Conservation (phyloP, 192 early-diverging fungal genomes). For the Gamsiella multidivaricata region DNA sequence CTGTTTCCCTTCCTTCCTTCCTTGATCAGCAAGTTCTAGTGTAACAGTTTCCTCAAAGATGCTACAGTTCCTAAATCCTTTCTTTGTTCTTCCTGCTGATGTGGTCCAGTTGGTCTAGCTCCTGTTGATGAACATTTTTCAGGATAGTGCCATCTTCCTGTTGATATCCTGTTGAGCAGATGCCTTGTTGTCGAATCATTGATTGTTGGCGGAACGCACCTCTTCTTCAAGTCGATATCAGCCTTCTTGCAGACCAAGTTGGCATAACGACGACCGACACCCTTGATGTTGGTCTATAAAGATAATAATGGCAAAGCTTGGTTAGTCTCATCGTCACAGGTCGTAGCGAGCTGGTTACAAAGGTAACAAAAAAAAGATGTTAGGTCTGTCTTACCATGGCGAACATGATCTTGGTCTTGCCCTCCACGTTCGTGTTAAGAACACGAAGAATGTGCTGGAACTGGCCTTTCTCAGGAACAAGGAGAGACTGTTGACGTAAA, state of each 20-base stretch:
- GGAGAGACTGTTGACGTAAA: constrained; percentile 75
- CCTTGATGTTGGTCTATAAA: constrained; percentile 88
- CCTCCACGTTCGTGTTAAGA: constrained; percentile 99
- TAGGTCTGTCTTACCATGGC: constrained; percentile 68
- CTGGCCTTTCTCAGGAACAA: constrained; percentile 89
- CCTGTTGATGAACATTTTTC: no score
- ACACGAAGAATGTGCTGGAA: constrained; percentile 99
- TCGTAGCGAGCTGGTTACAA: no score
- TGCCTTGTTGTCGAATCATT: neutral
- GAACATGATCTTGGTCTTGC: constrained; percentile 94
- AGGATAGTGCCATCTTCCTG: no score
- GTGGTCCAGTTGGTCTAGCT: no score
- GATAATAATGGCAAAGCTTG: no score
- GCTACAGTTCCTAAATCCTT: no score
- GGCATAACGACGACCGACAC: constrained; percentile 98
- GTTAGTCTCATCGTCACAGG: no score
- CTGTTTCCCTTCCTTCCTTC: no score
- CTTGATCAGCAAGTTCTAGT: no score
- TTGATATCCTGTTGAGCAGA: no score
- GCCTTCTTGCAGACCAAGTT: constrained; percentile 99
- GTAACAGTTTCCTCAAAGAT: no score
- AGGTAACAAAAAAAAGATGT: constrained; percentile 18
- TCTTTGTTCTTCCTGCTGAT: no score
- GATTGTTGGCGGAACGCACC: constrained; percentile 55
- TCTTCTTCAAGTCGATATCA: constrained; percentile 96